Base-by-base conservation (phyloP, 2,329 filamentous ascomycete genomes). In the Aspergillus quadrilineatus region DNA sequence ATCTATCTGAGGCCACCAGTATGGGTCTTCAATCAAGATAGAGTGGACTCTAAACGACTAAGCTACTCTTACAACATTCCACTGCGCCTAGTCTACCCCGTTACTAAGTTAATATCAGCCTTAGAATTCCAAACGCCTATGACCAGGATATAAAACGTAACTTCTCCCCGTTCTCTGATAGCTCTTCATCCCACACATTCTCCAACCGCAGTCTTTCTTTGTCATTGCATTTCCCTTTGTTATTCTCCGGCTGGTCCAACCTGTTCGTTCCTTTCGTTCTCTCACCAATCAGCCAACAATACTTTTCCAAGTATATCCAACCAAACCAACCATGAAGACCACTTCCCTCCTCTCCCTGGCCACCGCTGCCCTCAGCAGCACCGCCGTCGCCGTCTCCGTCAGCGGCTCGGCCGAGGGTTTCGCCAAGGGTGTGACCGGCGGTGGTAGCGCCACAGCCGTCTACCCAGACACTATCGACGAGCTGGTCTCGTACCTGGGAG, bases 401-500 rank as follows among this genome's bases (percentile, higher is more conserved):
- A 56, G 65, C 36, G 70, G 70, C 39, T 53, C 75, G 44, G 72
- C 78, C 17, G 74, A 78, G 60, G 79, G 79, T 54, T 81, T 81
- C 59, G 79, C 78, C 26, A 67, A 73, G 55, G 81, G 82, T 52
- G 81, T 83, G 29, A 87, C 85, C 14, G 85, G 85, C 44, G 85
- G 85, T 65, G 84, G 84, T 53, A 75, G 63, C 57, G 83, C 81
- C 30, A 72, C 75, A 7, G 69, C 82, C 37, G 82, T 82, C 28
- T 82, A 83, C 63, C 84, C 84, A 14, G 73, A 69, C n/a, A 80
- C 76, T 50, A 83, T 71, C 45, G 77, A 74, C 32, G 77, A 88
- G 79, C 80, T 87, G 51, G 80, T 82, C 69, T 78, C 75, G 44
- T 87, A 85, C 73, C 79, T 88, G 4, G 75, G 76, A 7, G 83